Percentiles rank a stretch among this genome's conserved stretches.
These are phyloP conservation scores for Talaromyces marneffei DNA, from an alignment of 2,329 filamentous ascomycete genomes.

Conservation along the genomic window DNA sequence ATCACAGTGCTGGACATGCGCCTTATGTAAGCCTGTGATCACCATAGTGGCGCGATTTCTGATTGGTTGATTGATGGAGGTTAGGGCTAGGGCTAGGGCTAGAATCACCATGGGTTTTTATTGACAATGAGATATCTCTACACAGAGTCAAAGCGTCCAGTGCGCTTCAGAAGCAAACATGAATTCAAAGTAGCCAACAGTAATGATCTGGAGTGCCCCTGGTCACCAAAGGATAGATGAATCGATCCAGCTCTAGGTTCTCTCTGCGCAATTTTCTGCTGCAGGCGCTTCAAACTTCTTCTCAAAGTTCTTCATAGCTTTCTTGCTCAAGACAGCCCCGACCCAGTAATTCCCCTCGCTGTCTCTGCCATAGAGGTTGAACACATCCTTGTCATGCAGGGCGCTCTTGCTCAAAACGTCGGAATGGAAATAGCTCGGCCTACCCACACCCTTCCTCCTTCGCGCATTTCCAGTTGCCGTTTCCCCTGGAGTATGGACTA, in stretches of 20 bases:
- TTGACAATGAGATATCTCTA: too few species aligned
- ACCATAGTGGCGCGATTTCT: neutral
- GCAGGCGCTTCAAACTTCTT: neutral
- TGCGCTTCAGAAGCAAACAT: neutral
- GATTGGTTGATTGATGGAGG: neutral
- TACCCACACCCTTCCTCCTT: neutral
- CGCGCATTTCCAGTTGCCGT: neutral
- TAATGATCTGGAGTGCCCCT: neutral
- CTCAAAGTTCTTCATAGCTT: constrained; percentile 1
- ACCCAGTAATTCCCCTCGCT: constrained; percentile 3
- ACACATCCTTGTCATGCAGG: neutral
- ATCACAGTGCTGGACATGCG: neutral
- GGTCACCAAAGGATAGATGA: neutral
- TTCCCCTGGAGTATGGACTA: neutral
- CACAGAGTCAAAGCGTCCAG: neutral
- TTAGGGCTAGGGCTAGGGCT: constrained; percentile 1
- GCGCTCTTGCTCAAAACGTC: constrained; percentile 5
- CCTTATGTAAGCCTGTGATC: neutral
- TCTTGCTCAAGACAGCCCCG: neutral
- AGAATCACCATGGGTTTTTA: too few species aligned
- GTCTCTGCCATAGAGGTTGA: constrained; percentile 1
- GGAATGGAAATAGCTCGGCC: neutral
- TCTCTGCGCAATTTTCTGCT: neutral
- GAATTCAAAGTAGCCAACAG: too few species aligned
- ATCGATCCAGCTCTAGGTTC: neutral